Conservation (phyloP, 2,329 filamentous ascomycete genomes). For the Achaetomium macrosporum region DNA sequence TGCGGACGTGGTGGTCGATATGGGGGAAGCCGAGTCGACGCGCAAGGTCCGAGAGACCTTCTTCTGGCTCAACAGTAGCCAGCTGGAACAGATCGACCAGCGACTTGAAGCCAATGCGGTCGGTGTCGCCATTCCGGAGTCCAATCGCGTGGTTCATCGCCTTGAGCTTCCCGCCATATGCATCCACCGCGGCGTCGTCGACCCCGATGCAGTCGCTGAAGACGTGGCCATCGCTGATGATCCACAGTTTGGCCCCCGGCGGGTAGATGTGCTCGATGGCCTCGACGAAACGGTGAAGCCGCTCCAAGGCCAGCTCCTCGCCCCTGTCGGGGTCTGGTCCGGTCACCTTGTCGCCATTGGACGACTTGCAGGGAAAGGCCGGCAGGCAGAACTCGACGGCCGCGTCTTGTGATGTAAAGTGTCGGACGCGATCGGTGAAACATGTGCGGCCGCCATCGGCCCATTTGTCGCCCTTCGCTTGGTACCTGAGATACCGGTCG, state of each 20-base stretch:
- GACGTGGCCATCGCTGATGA: conserved; percentile 21
- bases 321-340: conserved; percentile 15
- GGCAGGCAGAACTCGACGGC: conserved; percentile 16
- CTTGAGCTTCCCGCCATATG: conserved; percentile 16
- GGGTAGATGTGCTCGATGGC: conserved; percentile 11
- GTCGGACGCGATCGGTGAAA: conserved; percentile 14
- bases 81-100: conserved; percentile 19
- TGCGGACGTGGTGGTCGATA: conserved; percentile 17
- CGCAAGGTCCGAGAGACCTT: conserved; percentile 2
- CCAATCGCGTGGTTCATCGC: conserved; percentile 13
- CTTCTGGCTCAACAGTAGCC: not conserved
- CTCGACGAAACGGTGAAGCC: conserved; percentile 15
- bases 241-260: conserved; percentile 16
- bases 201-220: conserved; percentile 21
- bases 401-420: conserved; percentile 11
- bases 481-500: conserved; percentile 17
- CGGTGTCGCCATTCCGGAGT: conserved; percentile 3
- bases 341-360: conserved; percentile 18
- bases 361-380: conserved; percentile 20
- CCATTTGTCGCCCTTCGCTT: conserved; percentile 17
- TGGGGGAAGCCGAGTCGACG: conserved; percentile 9
- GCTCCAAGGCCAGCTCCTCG: conserved; percentile 18
- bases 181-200: conserved; percentile 17
- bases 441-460: conserved; percentile 5
- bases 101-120: conserved; percentile 16